A percentile compares a stretch with the other conserved stretches of the same genome.
These are phyloP conservation scores for Xylariaceae sp. DNA, from an alignment of 2,329 filamentous ascomycete genomes.

Conservation along the genomic window DNA sequence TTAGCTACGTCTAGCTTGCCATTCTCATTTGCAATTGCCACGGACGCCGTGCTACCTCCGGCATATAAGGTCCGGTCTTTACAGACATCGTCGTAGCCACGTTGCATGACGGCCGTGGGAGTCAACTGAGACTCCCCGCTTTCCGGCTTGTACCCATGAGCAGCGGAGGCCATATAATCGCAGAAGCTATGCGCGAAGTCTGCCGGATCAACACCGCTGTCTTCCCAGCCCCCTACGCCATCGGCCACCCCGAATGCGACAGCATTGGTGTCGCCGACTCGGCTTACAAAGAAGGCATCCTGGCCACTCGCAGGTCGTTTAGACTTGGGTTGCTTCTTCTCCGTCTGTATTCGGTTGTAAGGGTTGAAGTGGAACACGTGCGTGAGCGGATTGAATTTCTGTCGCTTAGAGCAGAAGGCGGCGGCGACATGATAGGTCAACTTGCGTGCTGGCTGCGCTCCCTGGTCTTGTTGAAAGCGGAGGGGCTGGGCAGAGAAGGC, in stretches of 20 bases:
- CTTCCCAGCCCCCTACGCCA: conserved; percentile 91
- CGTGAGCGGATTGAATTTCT: conserved; percentile 58
- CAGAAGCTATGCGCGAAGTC: conserved; percentile 94
- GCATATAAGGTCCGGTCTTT: conserved; percentile 67
- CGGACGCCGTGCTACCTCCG: conserved; percentile 85
- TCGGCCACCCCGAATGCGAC: conserved; percentile 88
- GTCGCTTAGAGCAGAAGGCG: conserved; percentile 69
- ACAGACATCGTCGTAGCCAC: conserved; percentile 77
- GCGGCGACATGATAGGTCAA: conserved; percentile 68
- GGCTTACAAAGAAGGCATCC: conserved; percentile 90
- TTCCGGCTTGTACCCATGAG: conserved; percentile 48
- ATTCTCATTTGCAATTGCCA: conserved; percentile 69
- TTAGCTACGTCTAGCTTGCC: conserved; percentile 85
- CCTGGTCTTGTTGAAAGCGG: conserved; percentile 19
- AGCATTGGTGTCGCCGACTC: conserved; percentile 63
- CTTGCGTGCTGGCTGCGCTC: conserved; percentile 22
- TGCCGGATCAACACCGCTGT: conserved; percentile 86
- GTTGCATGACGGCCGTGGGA: conserved; percentile 69
- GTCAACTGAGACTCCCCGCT: conserved; percentile 39
- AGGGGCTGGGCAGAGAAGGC: conserved; percentile 24
- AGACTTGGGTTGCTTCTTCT: conserved; percentile 47
- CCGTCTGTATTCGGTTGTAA: conserved; percentile 52
- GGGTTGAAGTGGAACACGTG: conserved; percentile 71
- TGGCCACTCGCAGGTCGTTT: conserved; percentile 76
- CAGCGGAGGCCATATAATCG: conserved; percentile 80